phyloP scores from a whole-genome alignment of 768 basidiomycete species.

The Macrolepiota albuminosa region DNA sequence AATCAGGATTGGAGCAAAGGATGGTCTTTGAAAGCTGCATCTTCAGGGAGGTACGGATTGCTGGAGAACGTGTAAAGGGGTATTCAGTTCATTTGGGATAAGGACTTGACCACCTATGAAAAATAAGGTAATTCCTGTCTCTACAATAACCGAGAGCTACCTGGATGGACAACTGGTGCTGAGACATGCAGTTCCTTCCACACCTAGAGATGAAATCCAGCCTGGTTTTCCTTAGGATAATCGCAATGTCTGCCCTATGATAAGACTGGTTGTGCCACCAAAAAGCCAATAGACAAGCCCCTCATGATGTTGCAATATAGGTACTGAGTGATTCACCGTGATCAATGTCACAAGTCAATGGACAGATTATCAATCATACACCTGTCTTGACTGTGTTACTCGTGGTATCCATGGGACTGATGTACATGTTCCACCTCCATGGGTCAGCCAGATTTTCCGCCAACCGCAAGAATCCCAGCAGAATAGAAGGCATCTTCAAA shows the following conservation, averaged over 20 bases:
- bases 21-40: slow-evolving; percentile 27
- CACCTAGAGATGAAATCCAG: slow-evolving; percentile 39
- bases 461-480: slow-evolving; percentile 14
- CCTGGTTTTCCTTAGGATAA: neutral
- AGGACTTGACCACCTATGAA: slow-evolving; percentile 42
- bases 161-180: slow-evolving; percentile 38
- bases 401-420: slow-evolving; percentile 64
- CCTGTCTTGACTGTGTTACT: slow-evolving; percentile 74
- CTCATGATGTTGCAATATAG: neutral
- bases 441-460: slow-evolving; percentile 36
- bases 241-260: slow-evolving; percentile 15
- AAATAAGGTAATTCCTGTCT: neutral
- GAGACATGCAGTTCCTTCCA: slow-evolving; percentile 49
- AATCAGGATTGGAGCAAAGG: slow-evolving; percentile 42
- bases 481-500: slow-evolving; percentile 54
- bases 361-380: slow-evolving; percentile 53
- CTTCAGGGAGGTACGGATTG: slow-evolving; percentile 57
- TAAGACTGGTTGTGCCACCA: neutral
- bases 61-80: slow-evolving; percentile 50
- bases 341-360: slow-evolving; percentile 25
- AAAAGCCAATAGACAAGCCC: neutral
- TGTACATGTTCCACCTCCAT: slow-evolving; percentile 76
- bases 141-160: slow-evolving; percentile 17
- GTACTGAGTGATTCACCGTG: neutral
- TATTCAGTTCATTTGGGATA: slow-evolving; percentile 27